These are phyloP conservation scores for Lachnellula occidentalis DNA, from an alignment of 2,329 filamentous ascomycete genomes.

Conservation along the genomic window DNA sequence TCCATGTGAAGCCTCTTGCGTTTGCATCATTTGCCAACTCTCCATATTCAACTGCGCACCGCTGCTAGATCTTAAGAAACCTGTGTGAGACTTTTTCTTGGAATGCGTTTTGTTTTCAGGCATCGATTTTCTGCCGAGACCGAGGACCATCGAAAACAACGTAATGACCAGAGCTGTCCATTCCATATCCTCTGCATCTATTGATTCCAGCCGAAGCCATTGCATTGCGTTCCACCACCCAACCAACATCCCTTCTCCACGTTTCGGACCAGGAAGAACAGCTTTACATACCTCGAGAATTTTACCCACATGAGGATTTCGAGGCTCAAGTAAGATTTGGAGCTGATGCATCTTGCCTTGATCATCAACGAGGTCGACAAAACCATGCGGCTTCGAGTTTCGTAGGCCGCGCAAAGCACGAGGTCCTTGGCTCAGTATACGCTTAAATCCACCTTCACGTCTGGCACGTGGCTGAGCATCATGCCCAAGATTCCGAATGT, in stretches of 20 bases:
- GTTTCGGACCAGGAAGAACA: conserved; percentile 51
- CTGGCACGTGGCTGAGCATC: conserved; percentile 46
- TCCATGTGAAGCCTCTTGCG: conserved; percentile 34
- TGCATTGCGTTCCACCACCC: conserved; percentile 70
- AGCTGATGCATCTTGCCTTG: conserved; percentile 59
- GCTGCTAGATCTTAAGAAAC: conserved; percentile 44
- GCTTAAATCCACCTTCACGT: conserved; percentile 45
- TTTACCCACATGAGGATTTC: conserved; percentile 54
- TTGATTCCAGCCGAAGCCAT: conserved; percentile 54
- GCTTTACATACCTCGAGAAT: conserved; percentile 59
- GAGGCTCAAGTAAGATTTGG: conserved; percentile 61
- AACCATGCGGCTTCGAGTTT: conserved; percentile 52
- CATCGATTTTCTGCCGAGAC: conserved; percentile 42
- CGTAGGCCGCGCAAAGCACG: conserved; percentile 41
- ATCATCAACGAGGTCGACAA: conserved; percentile 62
- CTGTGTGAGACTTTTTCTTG: conserved; percentile 34
- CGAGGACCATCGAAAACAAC: conserved; percentile 58
- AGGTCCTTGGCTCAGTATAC: conserved; percentile 39
- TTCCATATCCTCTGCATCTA: conserved; percentile 49
- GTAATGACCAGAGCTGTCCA: conserved; percentile 65
- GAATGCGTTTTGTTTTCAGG: conserved; percentile 32
- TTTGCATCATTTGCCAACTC: conserved; percentile 43
- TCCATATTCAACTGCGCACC: conserved; percentile 35
- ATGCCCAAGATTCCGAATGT: conserved; percentile 55
- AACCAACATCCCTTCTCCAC: conserved; percentile 56